phyloP scores from a whole-genome alignment of 257 asterid species.

The Primulina eburnea region DNA sequence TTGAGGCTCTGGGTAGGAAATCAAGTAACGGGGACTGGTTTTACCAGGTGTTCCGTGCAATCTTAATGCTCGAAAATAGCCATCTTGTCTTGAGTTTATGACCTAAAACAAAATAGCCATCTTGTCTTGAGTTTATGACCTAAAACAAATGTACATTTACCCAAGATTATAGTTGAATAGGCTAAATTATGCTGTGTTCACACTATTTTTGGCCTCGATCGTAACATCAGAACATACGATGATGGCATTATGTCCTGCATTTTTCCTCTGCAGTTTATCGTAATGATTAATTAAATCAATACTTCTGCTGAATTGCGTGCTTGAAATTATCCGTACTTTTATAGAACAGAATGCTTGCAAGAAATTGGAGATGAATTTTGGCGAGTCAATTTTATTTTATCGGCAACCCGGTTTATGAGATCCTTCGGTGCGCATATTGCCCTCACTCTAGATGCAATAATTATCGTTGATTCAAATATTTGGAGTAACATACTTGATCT shows the following conservation, averaged over 20 bases:
- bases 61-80: too few species aligned
- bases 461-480: too few species aligned
- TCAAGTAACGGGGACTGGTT: neutral
- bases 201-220: neutral
- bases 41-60: neutral
- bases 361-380: neutral
- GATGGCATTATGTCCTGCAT: neutral
- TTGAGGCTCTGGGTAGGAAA: neutral
- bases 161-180: neutral
- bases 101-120: neutral
- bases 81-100: neutral
- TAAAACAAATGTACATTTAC: neutral
- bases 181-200: neutral
- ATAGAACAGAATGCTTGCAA: neutral
- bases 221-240: neutral
- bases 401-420: neutral
- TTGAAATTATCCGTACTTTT: neutral
- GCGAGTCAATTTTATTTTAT: neutral
- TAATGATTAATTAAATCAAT: neutral
- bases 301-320: neutral
- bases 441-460: too few species aligned
- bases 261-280: neutral
- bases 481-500: too few species aligned
- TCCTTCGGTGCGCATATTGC: too few species aligned
- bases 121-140: neutral